phyloP scores from a whole-genome alignment of 495 filamentous ascomycete species.

The Aspergillus funiculosus region DNA sequence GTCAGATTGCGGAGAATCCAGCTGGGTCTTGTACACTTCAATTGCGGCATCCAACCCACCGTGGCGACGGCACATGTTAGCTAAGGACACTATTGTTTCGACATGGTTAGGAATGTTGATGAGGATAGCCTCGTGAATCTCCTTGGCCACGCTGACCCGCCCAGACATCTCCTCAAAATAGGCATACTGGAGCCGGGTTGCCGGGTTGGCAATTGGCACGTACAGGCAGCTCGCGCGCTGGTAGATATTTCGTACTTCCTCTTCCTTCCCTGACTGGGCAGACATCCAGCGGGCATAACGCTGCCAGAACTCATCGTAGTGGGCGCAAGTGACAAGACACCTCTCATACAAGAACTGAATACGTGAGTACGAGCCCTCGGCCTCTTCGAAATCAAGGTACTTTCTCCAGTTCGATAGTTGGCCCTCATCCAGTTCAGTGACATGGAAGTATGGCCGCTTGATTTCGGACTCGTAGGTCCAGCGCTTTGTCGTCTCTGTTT shows the following conservation, averaged over 20 bases:
- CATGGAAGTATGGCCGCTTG: conserved; percentile 96
- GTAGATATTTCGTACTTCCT: conserved; percentile 91
- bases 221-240: conserved; percentile 78
- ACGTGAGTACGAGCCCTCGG: conserved; percentile 68
- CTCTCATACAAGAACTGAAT: conserved; percentile 87
- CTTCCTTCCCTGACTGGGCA: conserved; percentile 71
- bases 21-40: conserved; percentile 71
- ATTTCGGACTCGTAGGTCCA: conserved; percentile 95
- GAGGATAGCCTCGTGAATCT: conserved; percentile 78
- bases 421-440: conserved; percentile 80
- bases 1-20: conserved; percentile 64
- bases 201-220: conserved; percentile 75
- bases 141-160: conserved; percentile 69
- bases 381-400: conserved; percentile 95
- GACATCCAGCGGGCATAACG: conserved; percentile 97
- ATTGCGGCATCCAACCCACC: conserved; percentile 83
- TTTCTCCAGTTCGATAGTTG: conserved; percentile 93
- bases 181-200: conserved; percentile 82
- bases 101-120: conserved; percentile 64
- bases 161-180: conserved; percentile 86
- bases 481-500: conserved; percentile 84
- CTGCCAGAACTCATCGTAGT: conserved; percentile 97
- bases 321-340: conserved; percentile 83
- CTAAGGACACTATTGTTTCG: conserved; percentile 81
- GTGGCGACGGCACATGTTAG: conserved; percentile 82